These are phyloP conservation scores for Termitomyces heimii DNA, from an alignment of 768 basidiomycete species.

Conservation along the genomic window DNA sequence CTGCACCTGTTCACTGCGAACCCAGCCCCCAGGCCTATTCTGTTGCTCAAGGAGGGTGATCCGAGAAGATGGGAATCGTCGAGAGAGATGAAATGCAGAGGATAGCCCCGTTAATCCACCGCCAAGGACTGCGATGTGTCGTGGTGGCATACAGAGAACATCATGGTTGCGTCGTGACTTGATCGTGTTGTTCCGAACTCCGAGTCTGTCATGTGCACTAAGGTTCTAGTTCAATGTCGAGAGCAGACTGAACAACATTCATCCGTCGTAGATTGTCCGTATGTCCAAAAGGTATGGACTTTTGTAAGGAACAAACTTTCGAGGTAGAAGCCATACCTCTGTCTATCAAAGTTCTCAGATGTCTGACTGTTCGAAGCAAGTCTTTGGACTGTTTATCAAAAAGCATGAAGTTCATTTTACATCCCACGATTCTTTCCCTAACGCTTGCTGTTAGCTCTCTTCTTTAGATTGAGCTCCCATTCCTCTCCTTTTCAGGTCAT, in stretches of 20 bases:
- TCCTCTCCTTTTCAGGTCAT: neutral
- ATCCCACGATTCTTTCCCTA: no score
- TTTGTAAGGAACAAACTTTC: constrained; percentile 58
- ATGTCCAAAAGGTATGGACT: constrained; percentile 70
- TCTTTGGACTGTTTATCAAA: no score
- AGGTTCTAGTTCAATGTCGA: no score
- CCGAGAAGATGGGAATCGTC: constrained; percentile 49
- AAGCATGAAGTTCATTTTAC: no score
- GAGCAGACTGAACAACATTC: no score
- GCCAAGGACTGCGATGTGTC: constrained; percentile 60
- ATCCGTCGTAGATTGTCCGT: constrained; percentile 22
- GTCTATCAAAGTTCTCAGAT: no score
- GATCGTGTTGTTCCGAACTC: neutral
- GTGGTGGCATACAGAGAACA: constrained; percentile 8
- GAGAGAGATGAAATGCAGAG: constrained; percentile 71
- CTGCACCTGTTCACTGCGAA: constrained; percentile 50
- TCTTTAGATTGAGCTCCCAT: neutral
- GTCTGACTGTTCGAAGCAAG: no score
- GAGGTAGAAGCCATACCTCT: constrained; percentile 59
- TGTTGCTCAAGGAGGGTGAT: constrained; percentile 71
- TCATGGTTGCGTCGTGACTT: constrained; percentile 30
- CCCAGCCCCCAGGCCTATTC: constrained; percentile 80
- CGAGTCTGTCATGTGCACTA: neutral
- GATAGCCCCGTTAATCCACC: constrained; percentile 81
- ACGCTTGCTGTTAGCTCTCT: neutral